These are phyloP conservation scores for Microbotryum violaceum DNA, from an alignment of 1,284 basidiomycete species.

Conservation along the genomic window DNA sequence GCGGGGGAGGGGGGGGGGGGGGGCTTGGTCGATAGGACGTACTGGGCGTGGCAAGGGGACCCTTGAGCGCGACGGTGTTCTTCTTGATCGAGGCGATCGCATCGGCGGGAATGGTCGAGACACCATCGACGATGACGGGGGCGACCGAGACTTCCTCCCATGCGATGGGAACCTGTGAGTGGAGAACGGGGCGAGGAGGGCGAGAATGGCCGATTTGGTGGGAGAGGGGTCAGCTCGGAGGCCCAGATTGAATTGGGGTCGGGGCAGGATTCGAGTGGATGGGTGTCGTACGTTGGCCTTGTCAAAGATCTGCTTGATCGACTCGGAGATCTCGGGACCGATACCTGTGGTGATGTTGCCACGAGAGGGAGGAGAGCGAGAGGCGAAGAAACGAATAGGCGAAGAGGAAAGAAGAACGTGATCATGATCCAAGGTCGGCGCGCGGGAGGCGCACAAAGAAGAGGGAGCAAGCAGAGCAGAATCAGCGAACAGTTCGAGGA, in stretches of 20 bases:
- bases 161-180: conserved; percentile 75
- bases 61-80: conserved; percentile 97
- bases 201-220: no score
- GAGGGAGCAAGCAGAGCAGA: neutral
- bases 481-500: neutral
- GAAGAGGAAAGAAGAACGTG: conserved; percentile 18
- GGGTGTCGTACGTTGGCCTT: conserved; percentile 62
- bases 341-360: conserved; percentile 57
- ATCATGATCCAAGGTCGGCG: conserved; percentile 29
- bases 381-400: neutral
- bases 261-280: no score
- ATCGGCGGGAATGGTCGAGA: conserved; percentile 89
- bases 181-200: neutral
- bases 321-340: conserved; percentile 95
- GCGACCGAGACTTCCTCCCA: conserved; percentile 99
- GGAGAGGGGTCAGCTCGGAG: neutral
- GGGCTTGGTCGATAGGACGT: conserved; percentile 30
- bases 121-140: conserved; percentile 86
- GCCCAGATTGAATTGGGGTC: neutral
- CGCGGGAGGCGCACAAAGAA: conserved; percentile 36
- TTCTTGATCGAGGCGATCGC: conserved; percentile 89
- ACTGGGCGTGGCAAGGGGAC: conserved; percentile 92
- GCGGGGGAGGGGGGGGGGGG: no score
- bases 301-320: conserved; percentile 87
- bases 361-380: neutral